Base-by-base conservation (phyloP, 2,329 filamentous ascomycete species). In the Pyrenophora graminea region DNA sequence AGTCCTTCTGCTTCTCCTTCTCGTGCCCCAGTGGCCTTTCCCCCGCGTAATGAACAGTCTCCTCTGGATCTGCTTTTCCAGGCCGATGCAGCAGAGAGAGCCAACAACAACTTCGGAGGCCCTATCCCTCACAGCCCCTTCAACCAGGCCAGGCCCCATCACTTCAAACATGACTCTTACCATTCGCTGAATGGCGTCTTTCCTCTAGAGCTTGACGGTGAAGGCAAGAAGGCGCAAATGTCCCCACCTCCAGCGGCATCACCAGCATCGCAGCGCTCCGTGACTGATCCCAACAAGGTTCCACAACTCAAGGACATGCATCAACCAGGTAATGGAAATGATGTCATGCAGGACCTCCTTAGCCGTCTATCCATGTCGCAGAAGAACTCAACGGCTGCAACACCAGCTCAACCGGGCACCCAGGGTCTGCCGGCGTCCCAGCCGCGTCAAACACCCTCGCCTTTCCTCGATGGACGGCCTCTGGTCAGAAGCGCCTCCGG, bases 1-100 rank as follows among this genome's bases (percentile, higher is more conserved):
- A 79, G 69, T 57, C 73, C 68, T 54, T 77, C 79, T 18, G 82
- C 79, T 23, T 81, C 80, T 47, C 81, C 82, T 19, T 79, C 78
- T 10, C 82, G 68, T 74, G 77, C 59, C 76, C 81, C 64, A 13
- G 71, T 76, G 27, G 53, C 67, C 1, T 63, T 71, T n/a, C 71
- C 73, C 13, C 72, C 67, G 8, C 70, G 73, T n/a, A 71, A 79
- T 48, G 76, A 85, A 52, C 84, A 90, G 55, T 95, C 91, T 9
- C 91, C 92, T 1, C 79, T 97, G 4, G 92, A 97, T 64, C 82
- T 96, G 56, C 87, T 97, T 69, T 97, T 97, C 78, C 87, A 88
- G 55, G 91, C 91, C 30, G 89, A 96, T 62, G 84, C 89, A 42
- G 87, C 89, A 54, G 89, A 94, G 72, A 88, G 85, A 67, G 85